Base-by-base conservation (phyloP, 306 rosid species). In the Ceratonia siliqua region DNA sequence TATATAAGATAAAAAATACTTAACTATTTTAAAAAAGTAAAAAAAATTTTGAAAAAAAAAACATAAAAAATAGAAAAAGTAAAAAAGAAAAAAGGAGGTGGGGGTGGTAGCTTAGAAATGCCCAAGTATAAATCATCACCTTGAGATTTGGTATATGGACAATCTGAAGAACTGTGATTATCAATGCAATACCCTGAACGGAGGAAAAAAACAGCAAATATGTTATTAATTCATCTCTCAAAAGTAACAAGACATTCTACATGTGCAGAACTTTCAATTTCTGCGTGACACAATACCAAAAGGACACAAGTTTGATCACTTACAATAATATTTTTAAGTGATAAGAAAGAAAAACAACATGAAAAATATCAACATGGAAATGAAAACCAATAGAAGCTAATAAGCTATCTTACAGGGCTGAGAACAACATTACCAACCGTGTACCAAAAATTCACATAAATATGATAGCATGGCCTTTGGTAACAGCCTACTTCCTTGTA, bases 141-240 rank as follows among this genome's bases (percentile, higher is more conserved):
- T 95, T 95, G 82, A 95, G 99, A 90, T 95, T 95, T 1, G 99
- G 99, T 73, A 95, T 83, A 30, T 90, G 95, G 27, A 95, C 98
- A 82, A 95, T 89, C 85, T 95, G 99, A 85, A 95, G 98, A 86
- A 95, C 99, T 33, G 99, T 92, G 74, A 92, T 85, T 85, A 95
- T 95, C 86, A 95, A 84, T 13, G 97, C 67, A 61, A 61, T 61
- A 35, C 67, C 94, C 94, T 89, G 84, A 68, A 52, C 30, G 54
- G 14, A 69, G 58, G 62, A 20, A 17, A 4, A 8, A 3, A 32
- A 45, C 28, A 57, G 42, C 25, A 17, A 11, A 45, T 61, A 17
- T 56, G 8, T 55, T 20, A 42, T 21, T 54, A 68, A 72, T 74
- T 66, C 41, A 82, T 25, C 7, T 62, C 68, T 62, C 50, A 35